These are phyloP conservation scores for Ustilago bromivora DNA, from an alignment of 1,284 basidiomycete genomes.

Conservation along the genomic window DNA sequence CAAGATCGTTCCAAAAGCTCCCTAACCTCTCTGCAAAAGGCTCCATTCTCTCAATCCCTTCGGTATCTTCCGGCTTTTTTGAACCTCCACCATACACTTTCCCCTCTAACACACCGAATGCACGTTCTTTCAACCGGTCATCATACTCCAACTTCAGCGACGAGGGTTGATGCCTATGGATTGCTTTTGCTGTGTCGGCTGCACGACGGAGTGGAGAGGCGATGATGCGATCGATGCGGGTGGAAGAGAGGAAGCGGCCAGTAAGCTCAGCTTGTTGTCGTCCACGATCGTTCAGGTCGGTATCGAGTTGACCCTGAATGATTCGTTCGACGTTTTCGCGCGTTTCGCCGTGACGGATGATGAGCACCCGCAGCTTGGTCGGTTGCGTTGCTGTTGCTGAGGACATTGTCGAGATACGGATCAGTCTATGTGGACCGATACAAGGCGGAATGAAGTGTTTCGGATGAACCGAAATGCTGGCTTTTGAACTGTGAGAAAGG, in stretches of 20 bases:
- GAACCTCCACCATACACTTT: slow-evolving; percentile 50
- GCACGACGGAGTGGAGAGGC: slow-evolving; percentile 60
- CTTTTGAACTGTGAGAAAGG: background rate
- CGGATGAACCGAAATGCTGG: background rate
- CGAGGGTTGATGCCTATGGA: slow-evolving; percentile 18
- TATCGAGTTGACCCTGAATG: slow-evolving; percentile 68
- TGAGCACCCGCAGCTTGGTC: slow-evolving; percentile 45
- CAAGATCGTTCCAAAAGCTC: slow-evolving; percentile 59
- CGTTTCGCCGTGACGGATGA: slow-evolving; percentile 68
- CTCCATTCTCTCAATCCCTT: slow-evolving; percentile 58
- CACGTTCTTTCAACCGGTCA: slow-evolving; percentile 60
- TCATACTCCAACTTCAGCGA: slow-evolving; percentile 40
- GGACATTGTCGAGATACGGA: background rate
- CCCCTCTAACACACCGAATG: slow-evolving; percentile 64
- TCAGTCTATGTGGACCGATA: background rate
- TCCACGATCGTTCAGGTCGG: slow-evolving; percentile 59
- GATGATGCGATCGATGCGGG: slow-evolving; percentile 59
- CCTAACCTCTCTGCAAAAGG: slow-evolving; percentile 51
- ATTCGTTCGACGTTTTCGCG: slow-evolving; percentile 64
- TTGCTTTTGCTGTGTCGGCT: slow-evolving; percentile 41
- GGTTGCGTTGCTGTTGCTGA: background rate
- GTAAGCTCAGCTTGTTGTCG: slow-evolving; percentile 56
- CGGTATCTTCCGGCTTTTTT: slow-evolving; percentile 56
- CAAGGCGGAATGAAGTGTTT: background rate
- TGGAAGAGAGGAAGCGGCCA: slow-evolving; percentile 46